phyloP scores from a whole-genome alignment of 2,329 filamentous ascomycete species.

The Capronia americana region DNA sequence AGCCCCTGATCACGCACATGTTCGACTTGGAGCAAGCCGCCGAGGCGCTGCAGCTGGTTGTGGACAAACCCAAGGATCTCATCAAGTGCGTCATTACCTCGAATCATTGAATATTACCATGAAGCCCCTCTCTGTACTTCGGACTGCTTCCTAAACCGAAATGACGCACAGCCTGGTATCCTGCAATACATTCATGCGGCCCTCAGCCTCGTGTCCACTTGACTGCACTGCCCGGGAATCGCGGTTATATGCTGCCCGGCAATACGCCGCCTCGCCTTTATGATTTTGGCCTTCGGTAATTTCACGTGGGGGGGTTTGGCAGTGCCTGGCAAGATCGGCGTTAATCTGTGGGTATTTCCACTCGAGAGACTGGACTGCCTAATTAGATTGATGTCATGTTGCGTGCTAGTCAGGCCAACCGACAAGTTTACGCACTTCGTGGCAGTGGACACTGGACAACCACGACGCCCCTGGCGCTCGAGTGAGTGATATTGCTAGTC shows the following conservation, averaged over 20 bases:
- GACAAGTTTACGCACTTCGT: too few species aligned
- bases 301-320: conserved; percentile 1
- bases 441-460: too few species aligned
- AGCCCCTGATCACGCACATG: conserved; percentile 67
- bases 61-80: conserved; percentile 59
- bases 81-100: conserved; percentile 54
- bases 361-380: too few species aligned
- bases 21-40: conserved; percentile 67
- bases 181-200: background rate
- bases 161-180: background rate
- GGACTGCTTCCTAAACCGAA: background rate
- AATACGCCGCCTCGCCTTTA: conserved; percentile 16
- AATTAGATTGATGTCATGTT: too few species aligned
- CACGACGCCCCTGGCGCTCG: background rate
- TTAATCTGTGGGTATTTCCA: too few species aligned
- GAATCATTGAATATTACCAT: background rate
- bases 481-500: background rate
- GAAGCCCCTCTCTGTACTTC: background rate
- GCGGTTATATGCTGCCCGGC: conserved; percentile 16
- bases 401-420: too few species aligned
- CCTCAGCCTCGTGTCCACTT: conserved; percentile 3
- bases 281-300: conserved; percentile 17
- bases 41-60: conserved; percentile 62
- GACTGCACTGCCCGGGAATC: background rate
- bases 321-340: too few species aligned